Evolutionary conservation across 331 rosid genomes (phyloP).

Genomic region (Rhamnella rubrinervis): DNA sequence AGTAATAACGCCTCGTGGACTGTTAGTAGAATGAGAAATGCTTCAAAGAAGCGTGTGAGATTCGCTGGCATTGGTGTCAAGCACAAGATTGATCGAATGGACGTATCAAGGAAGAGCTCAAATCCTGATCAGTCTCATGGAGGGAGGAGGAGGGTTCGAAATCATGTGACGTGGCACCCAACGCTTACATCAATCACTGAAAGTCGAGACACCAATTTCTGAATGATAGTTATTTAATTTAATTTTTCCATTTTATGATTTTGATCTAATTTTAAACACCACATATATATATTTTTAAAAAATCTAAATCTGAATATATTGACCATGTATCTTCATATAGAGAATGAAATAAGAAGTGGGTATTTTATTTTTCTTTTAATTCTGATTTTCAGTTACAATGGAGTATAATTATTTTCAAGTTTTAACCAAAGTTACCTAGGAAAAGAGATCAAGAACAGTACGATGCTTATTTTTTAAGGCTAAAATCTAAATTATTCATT

Average conservation of each 20-base stretch:
- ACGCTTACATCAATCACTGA: constrained; percentile 22
- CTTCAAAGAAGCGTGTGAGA: constrained; percentile 17
- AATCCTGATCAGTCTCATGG: not conserved
- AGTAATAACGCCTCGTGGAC: not conserved
- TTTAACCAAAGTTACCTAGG: not conserved
- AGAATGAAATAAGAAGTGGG: too few species aligned
- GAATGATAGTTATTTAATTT: not conserved
- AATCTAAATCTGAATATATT: too few species aligned
- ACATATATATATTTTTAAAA: too few species aligned
- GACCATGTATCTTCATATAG: too few species aligned
- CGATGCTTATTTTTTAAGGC: too few species aligned
- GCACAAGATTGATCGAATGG: constrained; percentile 1
- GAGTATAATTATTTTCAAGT: too few species aligned
- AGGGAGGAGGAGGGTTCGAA: constrained; percentile 10
- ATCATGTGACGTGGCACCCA: constrained; percentile 20
- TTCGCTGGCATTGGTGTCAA: constrained; percentile 15
- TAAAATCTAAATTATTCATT: too few species aligned
- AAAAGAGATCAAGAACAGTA: too few species aligned
- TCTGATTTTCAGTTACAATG: too few species aligned
- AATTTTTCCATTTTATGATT: not conserved
- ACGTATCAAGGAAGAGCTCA: not conserved
- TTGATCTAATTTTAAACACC: not conserved
- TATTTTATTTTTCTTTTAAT: too few species aligned
- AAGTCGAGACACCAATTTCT: not conserved
- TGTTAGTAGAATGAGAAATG: not conserved